Base-by-base conservation (phyloP, 495 filamentous ascomycete species). In the Neurospora discreta region DNA sequence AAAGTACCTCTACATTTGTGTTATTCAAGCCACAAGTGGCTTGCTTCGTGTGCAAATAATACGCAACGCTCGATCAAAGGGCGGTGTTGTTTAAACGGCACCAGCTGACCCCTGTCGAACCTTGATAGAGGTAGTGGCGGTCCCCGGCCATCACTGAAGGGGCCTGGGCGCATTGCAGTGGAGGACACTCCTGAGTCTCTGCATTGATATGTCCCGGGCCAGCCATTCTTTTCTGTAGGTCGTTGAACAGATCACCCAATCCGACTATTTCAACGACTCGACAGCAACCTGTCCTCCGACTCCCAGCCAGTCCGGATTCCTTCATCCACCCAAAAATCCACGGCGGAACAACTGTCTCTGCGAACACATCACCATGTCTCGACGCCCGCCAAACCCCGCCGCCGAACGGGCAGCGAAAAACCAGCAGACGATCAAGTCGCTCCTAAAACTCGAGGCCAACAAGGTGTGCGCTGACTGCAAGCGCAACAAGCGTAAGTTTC, bases 381-480 rank as follows among this genome's bases (percentile, higher is more conserved):
- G 95, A 84, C 90, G 95, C 77, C 83, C 85, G 33, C 85, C 88
- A n/a, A 92, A 92, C 79, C 88, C 90, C 70, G 71, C 89, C 87
- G 79, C 90, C 93, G 81, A 92, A 92, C 75, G 93, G 92, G 65
- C 91, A 78, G 93, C 93, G 71, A 90, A 93, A 79, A 98, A 98
- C 82, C 89, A 91, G 80, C 86, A 90, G 79, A 93, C 92, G 15
- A 94, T 99, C 81, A 98, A 98, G 84, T 91, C 83, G 75, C 86
- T 99, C 72, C 82, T 97, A 82, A 98, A 98, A 83, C 84, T 98
- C 73, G 94, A 97, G 77, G 81, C 86, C 71, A 99, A 99, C 84
- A 98, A 98, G 84, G 89, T 89, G 78, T 99, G 95, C 86, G 95
- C 95, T 44, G 95, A 99, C 79, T 99, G 95, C 87, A 99, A 99